A percentile compares a stretch with the other conserved stretches of the same genome.
phyloP scores from a whole-genome alignment of 164 flowering plant species.

The Vitis cinerea region DNA sequence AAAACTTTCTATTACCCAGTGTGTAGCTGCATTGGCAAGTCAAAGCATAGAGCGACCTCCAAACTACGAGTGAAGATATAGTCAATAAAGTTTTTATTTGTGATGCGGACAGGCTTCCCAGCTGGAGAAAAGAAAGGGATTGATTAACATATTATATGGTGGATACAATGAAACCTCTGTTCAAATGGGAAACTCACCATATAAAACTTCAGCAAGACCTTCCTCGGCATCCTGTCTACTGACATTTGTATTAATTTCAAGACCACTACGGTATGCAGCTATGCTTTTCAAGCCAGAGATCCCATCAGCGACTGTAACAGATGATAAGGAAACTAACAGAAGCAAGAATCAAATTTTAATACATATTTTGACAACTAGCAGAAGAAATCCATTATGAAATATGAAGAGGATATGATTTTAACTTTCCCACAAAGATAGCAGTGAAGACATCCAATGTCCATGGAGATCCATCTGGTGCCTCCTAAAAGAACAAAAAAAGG shows the following conservation, averaged over 20 bases:
- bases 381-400: conserved; percentile 6
- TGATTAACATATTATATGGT: background rate
- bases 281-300: conserved; percentile 78
- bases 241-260: conserved; percentile 69
- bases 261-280: conserved; percentile 92
- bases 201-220: conserved; percentile 62
- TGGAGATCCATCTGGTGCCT: conserved; percentile 37
- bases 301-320: conserved; percentile 48
- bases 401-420: conserved; percentile 85
- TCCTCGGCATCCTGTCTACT: conserved; percentile 62
- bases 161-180: background rate
- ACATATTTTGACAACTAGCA: background rate
- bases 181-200: conserved; percentile 37
- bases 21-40: conserved; percentile 91
- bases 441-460: conserved; percentile 83
- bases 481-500: conserved; percentile 35
- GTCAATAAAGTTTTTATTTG: conserved; percentile 79
- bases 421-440: conserved; percentile 40
- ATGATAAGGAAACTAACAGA: conserved; percentile 45
- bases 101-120: conserved; percentile 70
- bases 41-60: conserved; percentile 66
- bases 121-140: conserved; percentile 40
- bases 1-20: conserved; percentile 62
- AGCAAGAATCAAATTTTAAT: background rate
- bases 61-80: conserved; percentile 64